Evolutionary conservation across 495 filamentous ascomycete genomes (phyloP).

Genomic region (Hypoxylon subgilvum): DNA sequence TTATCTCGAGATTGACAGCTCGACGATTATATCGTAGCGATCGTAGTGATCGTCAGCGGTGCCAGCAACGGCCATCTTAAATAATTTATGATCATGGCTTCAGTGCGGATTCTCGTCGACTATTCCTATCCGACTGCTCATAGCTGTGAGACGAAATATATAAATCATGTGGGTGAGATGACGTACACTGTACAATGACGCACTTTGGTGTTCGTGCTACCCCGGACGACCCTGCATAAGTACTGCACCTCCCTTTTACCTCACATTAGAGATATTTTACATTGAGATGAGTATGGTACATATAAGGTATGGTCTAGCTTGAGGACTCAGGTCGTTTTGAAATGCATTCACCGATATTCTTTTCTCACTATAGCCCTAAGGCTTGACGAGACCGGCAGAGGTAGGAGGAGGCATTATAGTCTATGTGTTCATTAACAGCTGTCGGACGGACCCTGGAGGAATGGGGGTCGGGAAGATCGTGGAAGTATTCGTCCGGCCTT

Average conservation of each 20-base stretch:
- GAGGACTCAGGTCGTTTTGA: no score
- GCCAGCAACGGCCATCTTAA: no score
- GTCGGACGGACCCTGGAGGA: constrained; percentile 12
- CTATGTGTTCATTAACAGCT: not conserved
- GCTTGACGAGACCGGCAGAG: not conserved
- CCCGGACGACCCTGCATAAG: constrained; percentile 20
- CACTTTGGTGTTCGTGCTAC: constrained; percentile 16
- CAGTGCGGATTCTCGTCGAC: constrained; percentile 3
- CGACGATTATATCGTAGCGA: no score
- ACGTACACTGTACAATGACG: constrained; percentile 40
- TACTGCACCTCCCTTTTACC: no score
- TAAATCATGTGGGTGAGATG: constrained; percentile 35
- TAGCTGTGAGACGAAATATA: constrained; percentile 25
- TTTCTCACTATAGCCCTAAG: no score
- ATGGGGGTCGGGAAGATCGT: constrained; percentile 32
- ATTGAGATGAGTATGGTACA: no score
- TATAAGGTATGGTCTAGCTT: no score
- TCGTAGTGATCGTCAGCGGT: no score
- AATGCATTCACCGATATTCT: no score
- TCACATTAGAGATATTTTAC: no score
- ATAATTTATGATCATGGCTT: no score
- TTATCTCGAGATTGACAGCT: no score
- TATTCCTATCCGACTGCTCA: constrained; percentile 22
- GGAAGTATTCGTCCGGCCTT: constrained; percentile 28
- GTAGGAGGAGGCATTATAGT: constrained; percentile 8